phyloP scores from a whole-genome alignment of 23 red algal species.

The Gracilaria vermiculophylla region DNA sequence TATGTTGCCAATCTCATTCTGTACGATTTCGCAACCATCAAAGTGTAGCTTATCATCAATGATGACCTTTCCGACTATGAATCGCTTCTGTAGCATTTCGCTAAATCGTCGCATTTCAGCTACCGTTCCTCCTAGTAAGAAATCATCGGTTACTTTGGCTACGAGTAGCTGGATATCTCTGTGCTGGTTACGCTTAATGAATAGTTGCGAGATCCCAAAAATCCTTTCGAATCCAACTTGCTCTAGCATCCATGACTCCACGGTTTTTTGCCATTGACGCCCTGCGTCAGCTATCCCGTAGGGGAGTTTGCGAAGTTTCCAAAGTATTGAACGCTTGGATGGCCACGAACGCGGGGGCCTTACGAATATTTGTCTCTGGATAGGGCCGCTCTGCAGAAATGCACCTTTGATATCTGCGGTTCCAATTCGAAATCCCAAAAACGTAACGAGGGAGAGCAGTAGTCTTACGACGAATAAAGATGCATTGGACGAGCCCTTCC shows the following conservation, averaged over 20 bases:
- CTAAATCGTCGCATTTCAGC: neutral
- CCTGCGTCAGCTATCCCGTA: constrained; percentile 40
- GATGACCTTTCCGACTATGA: neutral
- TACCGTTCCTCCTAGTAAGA: neutral
- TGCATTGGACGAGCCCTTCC: constrained; percentile 42
- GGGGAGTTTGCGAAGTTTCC: constrained; percentile 28
- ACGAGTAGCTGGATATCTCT: neutral
- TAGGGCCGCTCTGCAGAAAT: constrained; percentile 29
- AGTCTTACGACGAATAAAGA: constrained; percentile 15
- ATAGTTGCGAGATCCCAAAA: constrained; percentile 5
- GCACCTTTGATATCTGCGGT: constrained; percentile 19
- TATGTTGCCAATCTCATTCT: constrained; percentile 11
- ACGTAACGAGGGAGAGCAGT: constrained; percentile 16
- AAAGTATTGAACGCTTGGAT: neutral
- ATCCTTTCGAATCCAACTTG: constrained; percentile 14
- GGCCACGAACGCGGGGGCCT: constrained; percentile 21
- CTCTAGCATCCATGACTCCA: constrained; percentile 4
- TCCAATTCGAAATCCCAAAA: constrained; percentile 7
- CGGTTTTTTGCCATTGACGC: constrained; percentile 4
- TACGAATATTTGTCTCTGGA: constrained; percentile 14
- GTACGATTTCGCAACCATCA: constrained; percentile 21
- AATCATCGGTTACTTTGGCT: constrained; percentile 44
- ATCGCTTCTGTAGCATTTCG: neutral
- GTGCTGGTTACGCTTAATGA: neutral
- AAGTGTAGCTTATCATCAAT: constrained; percentile 24